Base-by-base conservation (phyloP, 2,329 filamentous ascomycete genomes). In the Talaromyces amestolkiae region DNA sequence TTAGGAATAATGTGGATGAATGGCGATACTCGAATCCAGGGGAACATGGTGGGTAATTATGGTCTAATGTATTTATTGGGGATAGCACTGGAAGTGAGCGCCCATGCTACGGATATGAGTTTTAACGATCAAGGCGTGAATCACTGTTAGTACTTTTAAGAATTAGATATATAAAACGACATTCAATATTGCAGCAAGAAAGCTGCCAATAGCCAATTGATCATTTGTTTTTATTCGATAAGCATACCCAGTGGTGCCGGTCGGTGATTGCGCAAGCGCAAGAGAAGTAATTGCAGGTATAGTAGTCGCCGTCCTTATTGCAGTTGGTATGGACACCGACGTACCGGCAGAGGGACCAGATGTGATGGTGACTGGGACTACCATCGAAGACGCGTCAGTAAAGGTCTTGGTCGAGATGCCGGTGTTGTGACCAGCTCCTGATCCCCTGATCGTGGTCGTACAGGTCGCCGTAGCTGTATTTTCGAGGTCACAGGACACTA, bases 331-430 rank as follows among this genome's bases (percentile, higher is more conserved):
- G 24, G 47, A 53, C 10, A 24, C 22, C 13, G 60, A 41, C 1
- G 47, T 17, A 2, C 35, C 37, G 8, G 19, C 35, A 24, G 47
- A 43, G 4, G 60, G 35, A 31, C n/a, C 9, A 41, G 47, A 39
- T 11, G 61, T 56, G 11, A 63, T 45, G 7, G 61, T 63, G 19
- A 63, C 61, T 2, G 61, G 61, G 17, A 63, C 7, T 9, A 45
- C 9, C 51, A 56, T 43, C 4, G 24, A 45, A 22, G 61, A 58
- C n/a, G 19, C 39, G 13, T 43, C 19, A 10, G 51, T 58, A 22
- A 63, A 31, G 15, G 61, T 63, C 2, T 31, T 27, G 13, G 15
- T 35, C 27, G 49, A 45, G 27, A 22, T 56, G 8, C 61, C 61
- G 31, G 49, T 63, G 49, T 63, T 13, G 31, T 54, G 24, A 9